phyloP scores from a whole-genome alignment of 2,329 filamentous ascomycete genomes.

The Trichoderma gracile region DNA sequence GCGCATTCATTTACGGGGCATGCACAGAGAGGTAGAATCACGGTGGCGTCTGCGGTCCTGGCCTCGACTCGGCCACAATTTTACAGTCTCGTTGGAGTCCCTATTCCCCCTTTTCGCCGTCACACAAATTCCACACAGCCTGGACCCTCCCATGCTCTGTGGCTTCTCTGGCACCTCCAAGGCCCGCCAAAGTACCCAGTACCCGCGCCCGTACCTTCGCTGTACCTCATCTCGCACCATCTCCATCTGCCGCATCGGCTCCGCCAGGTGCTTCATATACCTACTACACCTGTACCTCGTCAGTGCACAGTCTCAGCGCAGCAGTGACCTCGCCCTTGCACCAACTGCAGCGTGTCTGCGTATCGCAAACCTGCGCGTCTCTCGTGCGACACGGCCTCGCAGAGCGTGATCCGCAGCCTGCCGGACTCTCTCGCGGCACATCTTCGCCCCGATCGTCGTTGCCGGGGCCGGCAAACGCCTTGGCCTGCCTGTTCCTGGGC shows the following conservation, averaged over 20 bases:
- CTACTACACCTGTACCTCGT: too few relatives aligned
- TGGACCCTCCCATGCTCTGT: neutral
- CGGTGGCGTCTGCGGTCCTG: conserved; percentile 10
- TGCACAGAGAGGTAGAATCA: conserved; percentile 1
- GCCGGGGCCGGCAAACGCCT: conserved; percentile 11
- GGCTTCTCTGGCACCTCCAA: neutral
- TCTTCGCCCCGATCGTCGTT: conserved; percentile 3
- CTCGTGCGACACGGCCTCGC: conserved; percentile 20
- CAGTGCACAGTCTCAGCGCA: neutral
- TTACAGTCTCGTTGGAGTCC: neutral
- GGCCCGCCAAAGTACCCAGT: neutral
- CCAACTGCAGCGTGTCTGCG: neutral
- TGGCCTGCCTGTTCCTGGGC: conserved; percentile 1
- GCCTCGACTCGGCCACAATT: neutral
- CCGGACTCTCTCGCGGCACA: conserved; percentile 10
- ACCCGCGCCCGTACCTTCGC: neutral
- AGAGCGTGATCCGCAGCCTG: conserved; percentile 17
- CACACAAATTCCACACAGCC: neutral
- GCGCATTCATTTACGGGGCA: conserved; percentile 1
- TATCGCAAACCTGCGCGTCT: conserved; percentile 3
- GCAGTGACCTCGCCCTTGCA: neutral
- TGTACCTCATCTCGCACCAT: neutral
- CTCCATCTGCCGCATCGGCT: conserved; percentile 19
- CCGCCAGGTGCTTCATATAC: conserved; percentile 12
- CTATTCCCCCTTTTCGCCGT: conserved; percentile 5